These are phyloP conservation scores for Russula compacta DNA, from an alignment of 768 basidiomycete species.

Conservation along the genomic window DNA sequence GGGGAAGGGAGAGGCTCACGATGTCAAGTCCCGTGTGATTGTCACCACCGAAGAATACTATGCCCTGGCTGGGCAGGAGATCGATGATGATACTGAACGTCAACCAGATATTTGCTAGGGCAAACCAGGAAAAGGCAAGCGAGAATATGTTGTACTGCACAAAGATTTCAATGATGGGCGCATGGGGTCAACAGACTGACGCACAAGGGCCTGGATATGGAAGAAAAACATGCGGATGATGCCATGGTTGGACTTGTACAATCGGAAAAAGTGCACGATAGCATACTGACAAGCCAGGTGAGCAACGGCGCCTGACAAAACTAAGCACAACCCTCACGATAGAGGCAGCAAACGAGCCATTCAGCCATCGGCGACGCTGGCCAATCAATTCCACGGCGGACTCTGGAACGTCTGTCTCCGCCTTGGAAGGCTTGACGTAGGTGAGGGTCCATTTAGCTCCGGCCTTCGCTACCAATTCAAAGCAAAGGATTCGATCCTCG, in stretches of 20 bases:
- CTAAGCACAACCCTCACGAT: slow-evolving; percentile 46
- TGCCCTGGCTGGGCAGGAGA: slow-evolving; percentile 48
- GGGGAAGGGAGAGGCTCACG: slow-evolving; percentile 36
- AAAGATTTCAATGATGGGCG: not conserved
- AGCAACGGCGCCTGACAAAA: not conserved
- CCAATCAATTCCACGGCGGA: slow-evolving; percentile 86
- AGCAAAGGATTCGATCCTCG: slow-evolving; percentile 95
- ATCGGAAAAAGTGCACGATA: slow-evolving; percentile 83
- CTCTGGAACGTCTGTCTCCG: slow-evolving; percentile 95
- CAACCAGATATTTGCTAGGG: slow-evolving; percentile 85
- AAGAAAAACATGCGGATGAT: slow-evolving; percentile 94
- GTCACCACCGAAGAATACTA: slow-evolving; percentile 63
- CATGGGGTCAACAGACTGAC: slow-evolving; percentile 24
- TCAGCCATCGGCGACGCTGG: slow-evolving; percentile 93
- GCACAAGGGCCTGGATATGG: slow-evolving; percentile 82
- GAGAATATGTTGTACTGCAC: slow-evolving; percentile 74
- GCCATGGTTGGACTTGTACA: slow-evolving; percentile 82
- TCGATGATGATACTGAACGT: slow-evolving; percentile 96
- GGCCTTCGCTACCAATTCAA: slow-evolving; percentile 90
- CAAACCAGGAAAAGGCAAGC: slow-evolving; percentile 88
- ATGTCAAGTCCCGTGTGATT: slow-evolving; percentile 28
- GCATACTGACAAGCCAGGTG: slow-evolving; percentile 51
- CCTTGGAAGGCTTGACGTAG: slow-evolving; percentile 92
- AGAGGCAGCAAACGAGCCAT: slow-evolving; percentile 91
- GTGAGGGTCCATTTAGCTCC: slow-evolving; percentile 82